phyloP scores from a whole-genome alignment of 2,329 filamentous ascomycete species.

The Phyllosticta capitalensis region DNA sequence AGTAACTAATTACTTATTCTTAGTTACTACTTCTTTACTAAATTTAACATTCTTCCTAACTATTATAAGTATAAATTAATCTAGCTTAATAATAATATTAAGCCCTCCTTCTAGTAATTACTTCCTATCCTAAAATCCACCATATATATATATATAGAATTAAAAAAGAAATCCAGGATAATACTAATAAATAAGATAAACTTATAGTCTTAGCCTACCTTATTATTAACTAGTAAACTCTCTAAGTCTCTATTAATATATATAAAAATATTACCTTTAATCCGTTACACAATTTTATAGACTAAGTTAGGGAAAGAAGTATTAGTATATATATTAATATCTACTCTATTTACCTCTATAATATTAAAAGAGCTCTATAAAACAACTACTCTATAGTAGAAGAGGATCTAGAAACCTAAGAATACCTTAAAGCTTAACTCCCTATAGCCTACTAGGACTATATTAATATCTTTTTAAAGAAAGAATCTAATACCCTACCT shows the following conservation, averaged over 20 bases:
- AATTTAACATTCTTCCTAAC: background rate
- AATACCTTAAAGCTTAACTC: background rate
- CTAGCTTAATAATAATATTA: background rate
- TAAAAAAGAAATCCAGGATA: too few species aligned
- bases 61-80: background rate
- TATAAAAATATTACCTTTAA: too few species aligned
- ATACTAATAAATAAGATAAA: too few species aligned
- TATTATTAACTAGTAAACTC: background rate
- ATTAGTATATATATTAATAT: background rate
- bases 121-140: too few species aligned
- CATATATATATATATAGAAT: too few species aligned
- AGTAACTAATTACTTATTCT: too few species aligned
- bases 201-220: background rate
- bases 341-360: background rate
- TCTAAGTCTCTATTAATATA: too few species aligned
- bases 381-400: too few species aligned
- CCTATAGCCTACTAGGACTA: background rate
- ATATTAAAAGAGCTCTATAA: too few species aligned
- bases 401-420: too few species aligned
- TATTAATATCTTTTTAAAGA: background rate
- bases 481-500: background rate
- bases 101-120: too few species aligned
- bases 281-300: too few species aligned
- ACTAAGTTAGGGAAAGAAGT: background rate
- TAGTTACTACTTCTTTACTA: background rate